Base-by-base conservation (phyloP, 2,329 filamentous ascomycete species). In the Hawksworthiomyces lignivorus region DNA sequence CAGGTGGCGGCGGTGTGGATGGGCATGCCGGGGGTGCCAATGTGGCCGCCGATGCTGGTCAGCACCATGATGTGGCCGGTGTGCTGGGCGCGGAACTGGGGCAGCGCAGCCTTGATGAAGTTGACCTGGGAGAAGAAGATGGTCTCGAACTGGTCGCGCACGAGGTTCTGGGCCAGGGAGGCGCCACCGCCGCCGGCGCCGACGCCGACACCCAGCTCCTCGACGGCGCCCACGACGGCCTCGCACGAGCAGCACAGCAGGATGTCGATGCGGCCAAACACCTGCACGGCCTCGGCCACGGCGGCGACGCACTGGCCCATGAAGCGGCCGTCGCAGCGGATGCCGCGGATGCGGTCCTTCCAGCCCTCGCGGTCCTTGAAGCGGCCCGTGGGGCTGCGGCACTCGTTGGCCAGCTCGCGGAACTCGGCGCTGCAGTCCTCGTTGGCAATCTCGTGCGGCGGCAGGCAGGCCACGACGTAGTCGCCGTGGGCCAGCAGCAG, bases 61-160 rank as follows among this genome's bases (percentile, higher is more conserved):
- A 97, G 73, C 42, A 94, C 77, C 48, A 97, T 82, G 49, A 97
- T 83, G 61, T 98, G 92, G 0, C 92, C 92, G 8, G 82, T 88
- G 52, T 83, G 81, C 56, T 89, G 84, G 46, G 73, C 71, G 32
- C 92, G 76, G 61, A 97, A 82, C 41, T 81, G 73, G 1, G 90
- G 88, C 18, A 98, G 70, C 2, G 81, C 73, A 12, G 89, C 85
- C 61, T 92, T 94, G 67, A 97, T 94, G 58, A 94, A 87, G 63
- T 97, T 97, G 60, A 97, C 83, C 44, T 94, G 88, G 1, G 87
- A 87, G 62, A 97, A 97, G 69, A 94, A 97, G 54, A 94, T 87
- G 49, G 80, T 81, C 61, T 97, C 90, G 59, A 97, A 96, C 60
- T 96, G 90, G 56, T 94, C 86, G 47, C 85, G 79, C 27, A 94